Base-by-base conservation (phyloP, 2,329 filamentous ascomycete species). In the Hymenoscyphus fructigenus region DNA sequence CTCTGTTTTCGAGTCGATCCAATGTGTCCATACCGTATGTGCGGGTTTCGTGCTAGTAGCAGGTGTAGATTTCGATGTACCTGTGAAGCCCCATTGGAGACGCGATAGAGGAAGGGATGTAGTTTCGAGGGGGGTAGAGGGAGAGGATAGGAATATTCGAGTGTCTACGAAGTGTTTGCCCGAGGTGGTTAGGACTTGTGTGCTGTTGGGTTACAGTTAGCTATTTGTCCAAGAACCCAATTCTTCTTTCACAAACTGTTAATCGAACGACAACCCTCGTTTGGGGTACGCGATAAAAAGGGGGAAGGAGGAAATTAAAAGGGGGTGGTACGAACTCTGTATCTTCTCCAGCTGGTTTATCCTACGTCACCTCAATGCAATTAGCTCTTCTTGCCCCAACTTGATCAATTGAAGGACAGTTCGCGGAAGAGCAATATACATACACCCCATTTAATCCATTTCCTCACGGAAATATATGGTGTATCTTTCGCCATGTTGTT, bases 81-180 rank as follows among this genome's bases (percentile, higher is more conserved):
- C 69, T 14, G 69, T 64, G 57, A 76, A 76, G 1, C 69, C 75
- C 74, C 74, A 76, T 67, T 76, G 69, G 5, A 72, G 65, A 29
- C 74, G 66, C 10, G 60, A 62, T 0, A 61, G 55, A 7, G 70
- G 65, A 28, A 66, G 44, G 6, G 61, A 2, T 1, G 20, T 2
- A 58, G 23, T 56, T 36, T 17, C 57, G 66, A 17, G 62, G 41
- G 29, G 63, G 71, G 56, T 66, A 65, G 44, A 38, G 0, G 36
- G 36, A 3, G 36, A 5, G 14, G 36, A 17, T 12, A 38, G 36
- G 36, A 38, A 38, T 4, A 75, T 69, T 9, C 75, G 70, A 28
- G 75, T 65, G 36, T 76, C 75, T 57, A 76, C 67, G 61, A 70
- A 76, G 65, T 72, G 66, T 60, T 69, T 70, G 17, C 62, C 63